Conservation (phyloP, 306 rosid genomes). For the Heteromeles arbutifolia region DNA sequence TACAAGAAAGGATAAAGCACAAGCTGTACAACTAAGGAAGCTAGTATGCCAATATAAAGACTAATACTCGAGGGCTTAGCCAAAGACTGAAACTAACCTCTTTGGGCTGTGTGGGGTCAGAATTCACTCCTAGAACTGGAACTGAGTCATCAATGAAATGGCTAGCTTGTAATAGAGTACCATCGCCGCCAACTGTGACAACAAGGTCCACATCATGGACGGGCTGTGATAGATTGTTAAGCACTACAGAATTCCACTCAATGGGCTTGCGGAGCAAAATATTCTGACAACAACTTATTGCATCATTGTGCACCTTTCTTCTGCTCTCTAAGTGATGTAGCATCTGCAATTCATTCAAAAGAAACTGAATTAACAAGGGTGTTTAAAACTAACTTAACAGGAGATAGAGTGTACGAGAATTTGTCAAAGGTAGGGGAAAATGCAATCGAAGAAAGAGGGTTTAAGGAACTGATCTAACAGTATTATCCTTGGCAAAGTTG, state of each 20-base stretch:
- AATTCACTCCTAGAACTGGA: slow-evolving; percentile 87
- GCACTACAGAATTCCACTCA: slow-evolving; percentile 59
- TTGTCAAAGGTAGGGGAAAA: background rate
- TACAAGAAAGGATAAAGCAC: background rate
- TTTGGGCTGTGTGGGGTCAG: slow-evolving; percentile 71
- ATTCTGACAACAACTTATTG: slow-evolving; percentile 60
- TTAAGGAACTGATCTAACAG: background rate
- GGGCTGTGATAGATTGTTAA: slow-evolving; percentile 43
- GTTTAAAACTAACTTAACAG: background rate
- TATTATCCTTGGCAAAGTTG: background rate
- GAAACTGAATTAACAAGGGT: slow-evolving; percentile 8
- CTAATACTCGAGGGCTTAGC: slow-evolving; percentile 1
- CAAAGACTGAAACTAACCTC: slow-evolving; percentile 45
- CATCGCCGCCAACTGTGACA: slow-evolving; percentile 87
- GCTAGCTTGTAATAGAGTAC: slow-evolving; percentile 82
- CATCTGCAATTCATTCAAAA: slow-evolving; percentile 37
- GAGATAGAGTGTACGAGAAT: background rate
- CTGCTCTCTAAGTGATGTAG: slow-evolving; percentile 55
- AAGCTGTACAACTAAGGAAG: background rate
- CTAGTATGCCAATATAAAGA: slow-evolving; percentile 5
- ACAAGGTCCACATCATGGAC: slow-evolving; percentile 70
- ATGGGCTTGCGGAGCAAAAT: slow-evolving; percentile 56
- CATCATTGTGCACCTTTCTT: slow-evolving; percentile 58
- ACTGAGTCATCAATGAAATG: slow-evolving; percentile 69
- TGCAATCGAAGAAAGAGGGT: background rate